Evolutionary conservation across 495 filamentous ascomycete genomes (phyloP), one percentile per base, ranked within the genome.

Genomic region (Cercophora newfieldiana): DNA sequence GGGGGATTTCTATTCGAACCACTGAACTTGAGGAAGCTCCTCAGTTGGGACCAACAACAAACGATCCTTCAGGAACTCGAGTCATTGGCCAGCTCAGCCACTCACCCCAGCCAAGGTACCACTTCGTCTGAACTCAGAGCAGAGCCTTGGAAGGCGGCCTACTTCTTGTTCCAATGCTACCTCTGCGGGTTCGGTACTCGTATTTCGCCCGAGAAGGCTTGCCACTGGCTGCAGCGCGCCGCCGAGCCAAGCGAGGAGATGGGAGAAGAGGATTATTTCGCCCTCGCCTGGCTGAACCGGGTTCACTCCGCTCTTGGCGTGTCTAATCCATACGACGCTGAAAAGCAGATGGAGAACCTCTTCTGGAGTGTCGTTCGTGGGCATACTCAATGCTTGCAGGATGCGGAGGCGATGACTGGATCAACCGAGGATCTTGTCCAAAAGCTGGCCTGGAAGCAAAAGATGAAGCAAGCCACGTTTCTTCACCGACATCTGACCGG

Each of bases 1-100:
- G 29, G 29, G 5, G 25, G 53, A 0, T 67, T 67, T n/a, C n/a
- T 59, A 5, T 67, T 67, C 49, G 60, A 67, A 7, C 66, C 66
- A 0, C 60, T 59, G 2, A 16, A 19, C 1, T 29, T 67, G 14
- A 56, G 51, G 28, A 22, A 31, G 0, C 18, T 67, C 2, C 44
- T 67, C 5, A 55, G 63, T 14, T 31, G 60, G 60, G 28, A 30
- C 14, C 66, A 63, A 10, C 60, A 67, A 44, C 37, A 67, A 14
- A 24, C 31, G 3, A 59, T 67, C 26, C 28, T 64, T 21, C n/a
- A 54, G 8, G 66, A 64, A 18, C 54, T 67, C 44, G 53, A 67
- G 28, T 21, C 21, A 1, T 63, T 49, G 48, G 65, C 65, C 0
- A 33, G 58, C 7, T 44, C 37, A n/a, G n/a, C n/a, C 0, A 19